These are phyloP conservation scores for Calycina herbarum DNA, from an alignment of 2,329 filamentous ascomycete genomes.

Conservation along the genomic window DNA sequence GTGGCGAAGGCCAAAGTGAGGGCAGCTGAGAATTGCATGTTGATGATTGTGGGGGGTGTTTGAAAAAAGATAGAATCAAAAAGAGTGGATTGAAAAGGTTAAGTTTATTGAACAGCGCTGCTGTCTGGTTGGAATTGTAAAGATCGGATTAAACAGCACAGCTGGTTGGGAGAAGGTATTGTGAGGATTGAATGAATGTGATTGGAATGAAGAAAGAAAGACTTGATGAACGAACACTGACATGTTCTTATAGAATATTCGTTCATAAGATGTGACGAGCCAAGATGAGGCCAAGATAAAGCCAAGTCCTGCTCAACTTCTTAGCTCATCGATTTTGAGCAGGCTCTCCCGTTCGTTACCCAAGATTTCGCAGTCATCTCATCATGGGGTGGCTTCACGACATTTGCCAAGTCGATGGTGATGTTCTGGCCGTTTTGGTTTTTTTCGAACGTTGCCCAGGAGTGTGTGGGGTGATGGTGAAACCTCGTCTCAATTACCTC, in stretches of 20 bases:
- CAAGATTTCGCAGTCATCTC: not conserved
- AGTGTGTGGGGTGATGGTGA: not conserved
- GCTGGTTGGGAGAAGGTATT: slow-evolving; percentile 8
- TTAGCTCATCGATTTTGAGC: not conserved
- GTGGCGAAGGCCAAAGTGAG: slow-evolving; percentile 11
- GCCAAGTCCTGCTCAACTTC: not conserved
- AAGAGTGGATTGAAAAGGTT: not conserved
- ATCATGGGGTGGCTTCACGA: not conserved
- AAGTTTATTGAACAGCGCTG: slow-evolving; percentile 10
- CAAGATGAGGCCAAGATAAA: slow-evolving; percentile 2
- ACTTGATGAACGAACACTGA: not conserved
- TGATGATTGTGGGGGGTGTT: slow-evolving; percentile 4
- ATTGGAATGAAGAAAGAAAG: slow-evolving; percentile 5
- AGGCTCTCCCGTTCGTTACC: not conserved
- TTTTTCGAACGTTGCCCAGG: not conserved
- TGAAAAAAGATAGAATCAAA: too few relatives aligned
- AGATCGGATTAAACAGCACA: slow-evolving; percentile 12
- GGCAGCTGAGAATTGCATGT: slow-evolving; percentile 14
- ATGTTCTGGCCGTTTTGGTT: not conserved
- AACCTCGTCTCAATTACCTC: not conserved
- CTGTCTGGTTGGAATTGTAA: slow-evolving; percentile 10
- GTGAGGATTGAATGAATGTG: slow-evolving; percentile 3
- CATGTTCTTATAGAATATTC: slow-evolving; percentile 3
- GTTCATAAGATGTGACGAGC: not conserved
- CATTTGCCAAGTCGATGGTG: not conserved